Evolutionary conservation across 106 monocot genomes (phyloP), one percentile per base, ranked within the genome.

Genomic region (Amphibolis antarctica): DNA sequence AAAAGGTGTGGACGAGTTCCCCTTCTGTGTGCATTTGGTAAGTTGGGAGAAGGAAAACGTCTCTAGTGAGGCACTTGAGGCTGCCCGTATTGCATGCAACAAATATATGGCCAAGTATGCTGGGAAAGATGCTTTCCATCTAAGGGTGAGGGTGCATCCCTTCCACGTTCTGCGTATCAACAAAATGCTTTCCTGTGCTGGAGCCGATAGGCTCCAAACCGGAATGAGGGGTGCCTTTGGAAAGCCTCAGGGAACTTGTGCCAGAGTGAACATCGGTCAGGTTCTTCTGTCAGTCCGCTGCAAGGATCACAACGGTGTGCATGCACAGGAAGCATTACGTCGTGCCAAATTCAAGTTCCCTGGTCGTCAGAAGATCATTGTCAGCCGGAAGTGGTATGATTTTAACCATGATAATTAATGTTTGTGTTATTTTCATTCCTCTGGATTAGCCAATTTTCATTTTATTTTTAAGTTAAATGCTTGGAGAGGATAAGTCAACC

Each of bases 201-300:
- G 89, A 64, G 89, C 89, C 71, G 89, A 89, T 89, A 79, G 89
- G 85, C 89, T 89, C 44, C 89, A 89, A 64, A 89, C 89, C 65
- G 89, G 89, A 14, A 89, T 89, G 89, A 75, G 89, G 58, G 85
- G 85, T 67, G 89, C 89, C 0, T 89, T 89, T 71, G 89, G 89
- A 1, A 89, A 89, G 80, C 85, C 89, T 17, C 80, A 75, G 28
- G 89, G 89, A 23, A 80, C 80, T 0, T 89, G 89, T 68, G 89
- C 89, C 1, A 69, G 89, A 14, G 89, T 89, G 21, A 60, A 48
- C 36, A 85, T 89, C 64, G 89, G 81, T 24, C 81, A 86, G 67
- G 82, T 86, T 42, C 74, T 86, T 21, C 72, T 88, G 44, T 83
- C 83, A 47, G 87, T 88, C n/a, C 71, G 87, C 24, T 88, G 87